Evolutionary conservation across 2,329 filamentous ascomycete species (phyloP), one percentile per base, ranked within the genome.

Genomic region (Bipolaris oryzae): DNA sequence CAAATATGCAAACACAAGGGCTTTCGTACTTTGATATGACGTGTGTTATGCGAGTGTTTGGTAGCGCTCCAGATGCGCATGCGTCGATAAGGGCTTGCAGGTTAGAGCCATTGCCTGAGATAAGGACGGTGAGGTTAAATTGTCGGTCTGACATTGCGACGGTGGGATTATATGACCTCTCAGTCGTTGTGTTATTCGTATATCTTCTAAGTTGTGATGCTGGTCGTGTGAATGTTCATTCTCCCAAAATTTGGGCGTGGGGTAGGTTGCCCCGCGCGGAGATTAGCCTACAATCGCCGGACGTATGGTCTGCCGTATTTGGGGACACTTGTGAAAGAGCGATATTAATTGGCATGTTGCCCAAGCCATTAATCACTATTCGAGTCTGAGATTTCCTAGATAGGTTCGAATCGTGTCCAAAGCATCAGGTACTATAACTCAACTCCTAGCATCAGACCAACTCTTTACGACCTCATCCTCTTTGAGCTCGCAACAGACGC

Each of bases 51-150:
- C 80, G 78, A 5, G 80, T 78, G 62, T 81, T 77, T 38, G 83
- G 80, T 28, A 86, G 79, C 21, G 76, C 67, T 31, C 76, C 74
- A 25, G 80, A 74, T 47, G 78, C 77, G 75, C 79, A 79, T 57
- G 84, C 84, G 73, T 89, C 85, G 69, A 89, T 88, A 50, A 96
- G 82, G 55, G 90, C 90, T 80, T 94, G 89, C 18, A 93, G 85
- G 74, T 94, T 94, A 37, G 88, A 87, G 66, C 91, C 91, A 63
- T 84, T 87, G 75, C 90, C 74, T 37, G 75, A 77, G 34, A 77
- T 75, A 16, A 91, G 84, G 65, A 91, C 85, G 50, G 87, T 82
- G 66, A 90, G 82, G 54, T 84, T 84, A 67, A 78, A 71, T 39
- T 73, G 73, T 7, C 69, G 51, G 25, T 62, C 51, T 41, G 70